These are phyloP conservation scores for Arachnopeziza araneosa DNA, from an alignment of 2,329 filamentous ascomycete species.

Conservation along the genomic window DNA sequence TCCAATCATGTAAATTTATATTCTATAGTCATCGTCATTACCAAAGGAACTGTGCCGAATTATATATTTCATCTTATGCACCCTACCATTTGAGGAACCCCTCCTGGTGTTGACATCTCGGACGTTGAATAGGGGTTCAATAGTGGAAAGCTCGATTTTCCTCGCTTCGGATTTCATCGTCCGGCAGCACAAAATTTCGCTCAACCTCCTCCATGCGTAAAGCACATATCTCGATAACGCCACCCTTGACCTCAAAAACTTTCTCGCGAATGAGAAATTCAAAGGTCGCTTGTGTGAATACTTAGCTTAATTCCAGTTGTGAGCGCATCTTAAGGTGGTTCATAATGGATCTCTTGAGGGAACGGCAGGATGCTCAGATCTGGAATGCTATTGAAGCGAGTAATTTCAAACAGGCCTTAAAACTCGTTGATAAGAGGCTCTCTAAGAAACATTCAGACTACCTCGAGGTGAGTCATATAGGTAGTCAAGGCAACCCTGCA, in stretches of 20 bases:
- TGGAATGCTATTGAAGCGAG: slow-evolving; percentile 31
- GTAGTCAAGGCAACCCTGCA: not conserved
- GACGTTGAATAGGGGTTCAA: not conserved
- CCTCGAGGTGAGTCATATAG: slow-evolving; percentile 24
- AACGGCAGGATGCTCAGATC: slow-evolving; percentile 29
- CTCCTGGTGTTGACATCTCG: not conserved
- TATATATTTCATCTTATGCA: not conserved
- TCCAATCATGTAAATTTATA: not conserved
- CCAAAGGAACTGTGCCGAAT: not conserved
- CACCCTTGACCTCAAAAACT: not conserved
- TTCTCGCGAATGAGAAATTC: not conserved
- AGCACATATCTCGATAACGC: not conserved
- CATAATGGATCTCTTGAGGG: slow-evolving; percentile 25
- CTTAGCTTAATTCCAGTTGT: not conserved
- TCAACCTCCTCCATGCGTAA: not conserved
- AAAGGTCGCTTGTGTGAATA: not conserved
- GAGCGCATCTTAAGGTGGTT: not conserved
- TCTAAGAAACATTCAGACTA: slow-evolving; percentile 29
- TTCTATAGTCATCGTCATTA: not conserved
- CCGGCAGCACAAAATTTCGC: not conserved
- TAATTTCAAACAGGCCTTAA: slow-evolving; percentile 32
- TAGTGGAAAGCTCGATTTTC: not conserved
- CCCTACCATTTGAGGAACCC: not conserved
- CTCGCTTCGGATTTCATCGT: not conserved
- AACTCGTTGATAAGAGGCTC: slow-evolving; percentile 31